These are phyloP conservation scores for Myxozyma kluyveri DNA, from an alignment of 805 yeast species.

Conservation along the genomic window DNA sequence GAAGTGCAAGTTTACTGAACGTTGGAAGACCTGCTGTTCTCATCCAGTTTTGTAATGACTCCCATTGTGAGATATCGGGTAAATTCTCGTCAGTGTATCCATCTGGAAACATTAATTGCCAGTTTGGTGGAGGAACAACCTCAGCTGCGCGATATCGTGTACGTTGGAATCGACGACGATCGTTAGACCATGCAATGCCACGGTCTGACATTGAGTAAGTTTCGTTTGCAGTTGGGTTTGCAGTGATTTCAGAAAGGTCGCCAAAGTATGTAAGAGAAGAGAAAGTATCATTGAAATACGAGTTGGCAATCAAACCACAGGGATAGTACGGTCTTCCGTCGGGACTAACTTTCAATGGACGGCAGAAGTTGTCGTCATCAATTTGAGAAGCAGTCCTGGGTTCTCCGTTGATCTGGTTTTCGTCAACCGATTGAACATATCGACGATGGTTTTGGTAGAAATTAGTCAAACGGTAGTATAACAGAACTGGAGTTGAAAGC, in stretches of 20 bases:
- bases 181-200: conserved; percentile 85
- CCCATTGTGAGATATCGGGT: conserved; percentile 74
- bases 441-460: conserved; percentile 94
- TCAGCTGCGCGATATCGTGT: conserved; percentile 65
- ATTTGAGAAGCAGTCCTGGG: conserved; percentile 57
- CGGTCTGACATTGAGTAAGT: conserved; percentile 47
- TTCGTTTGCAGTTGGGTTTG: conserved; percentile 36
- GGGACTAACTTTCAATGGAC: conserved; percentile 54
- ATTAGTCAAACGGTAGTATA: conserved; percentile 84
- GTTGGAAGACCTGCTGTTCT: conserved; percentile 91
- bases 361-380: conserved; percentile 52
- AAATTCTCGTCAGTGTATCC: conserved; percentile 83
- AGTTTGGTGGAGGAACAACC: conserved; percentile 91
- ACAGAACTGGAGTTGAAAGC: conserved; percentile 65
- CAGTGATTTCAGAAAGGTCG: conserved; percentile 29
- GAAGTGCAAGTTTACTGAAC: conserved; percentile 77
- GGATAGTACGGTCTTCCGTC: conserved; percentile 75
- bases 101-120: conserved; percentile 74
- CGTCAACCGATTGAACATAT: conserved; percentile 81
- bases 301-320: conserved; percentile 93
- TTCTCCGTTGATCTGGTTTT: conserved; percentile 74
- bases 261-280: conserved; percentile 46
- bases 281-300: conserved; percentile 81
- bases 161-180: conserved; percentile 65
- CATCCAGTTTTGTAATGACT: conserved; percentile 95